Evolutionary conservation across 192 early-diverging fungal genomes (phyloP), one percentile per base, ranked within the genome.

Genomic region (Ambispora gerdemannii): DNA sequence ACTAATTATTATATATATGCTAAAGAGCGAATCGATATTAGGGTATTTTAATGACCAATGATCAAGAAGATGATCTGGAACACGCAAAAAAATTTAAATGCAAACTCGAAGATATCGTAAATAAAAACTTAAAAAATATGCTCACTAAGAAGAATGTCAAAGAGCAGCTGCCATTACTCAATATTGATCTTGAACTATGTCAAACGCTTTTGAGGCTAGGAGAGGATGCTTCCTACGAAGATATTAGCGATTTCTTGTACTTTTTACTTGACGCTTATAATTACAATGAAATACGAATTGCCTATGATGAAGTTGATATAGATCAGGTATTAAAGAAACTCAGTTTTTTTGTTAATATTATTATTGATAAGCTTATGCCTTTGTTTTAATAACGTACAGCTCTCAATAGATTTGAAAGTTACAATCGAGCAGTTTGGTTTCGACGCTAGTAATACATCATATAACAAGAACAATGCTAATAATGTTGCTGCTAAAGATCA

Each of bases 231-330:
- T 71, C 80, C 70, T 75, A 76, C 35, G 4, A 74, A 67, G 88
- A 91, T 50, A 65, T 96, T 34, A 84, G 91, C 70, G 90, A 90
- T 70, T 55, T 94, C 7, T 59, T 87, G 3, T 86, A 80, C 36
- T 92, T 92, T 74, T 66, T 95, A 1, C 63, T 91, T 49, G 86
- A 88, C 27, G 73, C 84, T 17, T 90, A 88, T 73, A 80, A 73
- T 0, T 80, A 76, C 20, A 77, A 82, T 25, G 85, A 80, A 3
- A 67, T 76, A 2, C 67, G 73, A 6, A 75, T 92, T 11, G 84
- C 80, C 31, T 87, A 86, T 70, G 81, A 82, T 30, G 83, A 80
- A 35, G 59, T 90, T 6, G 78, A 84, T 22, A 74, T 86, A 53
- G 63, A 78, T 33, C 15, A 73, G 43, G 81, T 85, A 51, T 76